These are phyloP conservation scores for Phyllosticta citriasiana DNA, from an alignment of 2,329 filamentous ascomycete genomes.

Conservation along the genomic window DNA sequence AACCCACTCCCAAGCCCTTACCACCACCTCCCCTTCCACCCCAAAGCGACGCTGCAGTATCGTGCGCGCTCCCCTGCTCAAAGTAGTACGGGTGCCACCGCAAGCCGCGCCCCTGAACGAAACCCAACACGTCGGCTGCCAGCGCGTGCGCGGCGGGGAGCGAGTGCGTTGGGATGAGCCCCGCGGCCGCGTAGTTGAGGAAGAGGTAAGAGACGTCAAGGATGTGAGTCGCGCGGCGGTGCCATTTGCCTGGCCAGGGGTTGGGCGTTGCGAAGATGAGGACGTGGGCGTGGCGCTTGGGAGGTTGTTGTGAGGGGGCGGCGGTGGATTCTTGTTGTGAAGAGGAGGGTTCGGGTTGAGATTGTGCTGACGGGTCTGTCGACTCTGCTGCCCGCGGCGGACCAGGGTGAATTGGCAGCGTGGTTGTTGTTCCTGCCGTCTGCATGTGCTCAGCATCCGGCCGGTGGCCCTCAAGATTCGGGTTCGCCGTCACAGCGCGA, in stretches of 20 bases:
- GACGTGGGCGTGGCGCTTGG: constrained; percentile 16
- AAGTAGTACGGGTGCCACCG: not conserved
- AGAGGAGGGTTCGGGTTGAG: not conserved
- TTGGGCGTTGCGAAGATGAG: constrained; percentile 25
- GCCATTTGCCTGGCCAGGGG: constrained; percentile 25
- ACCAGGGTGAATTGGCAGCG: not conserved
- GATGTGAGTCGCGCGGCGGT: constrained; percentile 25
- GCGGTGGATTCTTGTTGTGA: not conserved
- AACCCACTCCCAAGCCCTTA: not conserved
- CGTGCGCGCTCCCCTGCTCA: not conserved
- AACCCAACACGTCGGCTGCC: constrained; percentile 23
- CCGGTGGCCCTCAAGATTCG: not conserved
- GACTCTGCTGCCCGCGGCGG: not conserved
- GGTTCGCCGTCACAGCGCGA: not conserved
- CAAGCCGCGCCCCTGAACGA: constrained; percentile 23
- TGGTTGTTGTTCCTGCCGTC: not conserved
- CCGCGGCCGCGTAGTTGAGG: constrained; percentile 23
- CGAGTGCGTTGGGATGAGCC: constrained; percentile 15
- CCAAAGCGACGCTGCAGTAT: not conserved
- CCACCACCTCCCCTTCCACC: not conserved
- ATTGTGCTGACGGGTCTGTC: not conserved
- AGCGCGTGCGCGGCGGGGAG: constrained; percentile 17
- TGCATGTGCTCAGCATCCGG: not conserved
- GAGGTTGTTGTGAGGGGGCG: not conserved
- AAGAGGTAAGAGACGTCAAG: constrained; percentile 25